Conservation (phyloP, 2,329 filamentous ascomycete species). For the Colletotrichum tropicicola region DNA sequence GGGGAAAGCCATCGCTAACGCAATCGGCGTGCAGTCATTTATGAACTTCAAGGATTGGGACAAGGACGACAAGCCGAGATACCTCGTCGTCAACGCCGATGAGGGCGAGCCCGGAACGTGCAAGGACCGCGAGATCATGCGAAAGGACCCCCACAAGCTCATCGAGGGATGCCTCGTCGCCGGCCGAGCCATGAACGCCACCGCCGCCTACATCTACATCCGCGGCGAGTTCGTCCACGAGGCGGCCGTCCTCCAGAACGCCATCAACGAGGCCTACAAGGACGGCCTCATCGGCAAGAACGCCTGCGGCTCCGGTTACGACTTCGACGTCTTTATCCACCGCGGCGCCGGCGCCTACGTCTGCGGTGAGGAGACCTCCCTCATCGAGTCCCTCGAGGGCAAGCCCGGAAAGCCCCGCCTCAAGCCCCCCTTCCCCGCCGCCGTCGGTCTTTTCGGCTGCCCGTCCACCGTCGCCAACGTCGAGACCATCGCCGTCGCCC, state of each 20-base stretch:
- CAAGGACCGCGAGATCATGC: conserved; percentile 99
- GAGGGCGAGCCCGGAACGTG: conserved; percentile 99
- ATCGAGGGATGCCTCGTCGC: conserved; percentile 96
- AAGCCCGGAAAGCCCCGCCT: conserved; percentile 98
- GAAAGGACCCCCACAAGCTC: conserved; percentile 99
- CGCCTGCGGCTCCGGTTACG: conserved; percentile 94
- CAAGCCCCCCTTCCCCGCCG: conserved; percentile 98
- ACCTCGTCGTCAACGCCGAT: conserved; percentile 97
- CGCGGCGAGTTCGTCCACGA: conserved; percentile 98
- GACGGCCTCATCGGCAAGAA: conserved; percentile 98
- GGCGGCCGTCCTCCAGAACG: conserved; percentile 89
- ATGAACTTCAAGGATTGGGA: conserved; percentile 99
- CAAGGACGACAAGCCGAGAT: conserved; percentile 94
- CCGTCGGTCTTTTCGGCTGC: conserved; percentile 97
- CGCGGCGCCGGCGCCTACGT: conserved; percentile 97
- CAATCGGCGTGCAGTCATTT: conserved; percentile 74
- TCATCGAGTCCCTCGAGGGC: conserved; percentile 98
- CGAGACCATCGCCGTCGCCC: conserved; percentile 94
- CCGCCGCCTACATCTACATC: conserved; percentile 99
- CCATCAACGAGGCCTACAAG: conserved; percentile 97
- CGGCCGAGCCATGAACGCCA: conserved; percentile 98
- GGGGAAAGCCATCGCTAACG: conserved; percentile 2
- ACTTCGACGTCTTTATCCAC: conserved; percentile 97
- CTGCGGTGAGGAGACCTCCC: conserved; percentile 96
- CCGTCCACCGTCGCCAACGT: conserved; percentile 98